Base-by-base conservation (phyloP, 352 stramenopile species). In the Pythium rhizo-oryzae region DNA sequence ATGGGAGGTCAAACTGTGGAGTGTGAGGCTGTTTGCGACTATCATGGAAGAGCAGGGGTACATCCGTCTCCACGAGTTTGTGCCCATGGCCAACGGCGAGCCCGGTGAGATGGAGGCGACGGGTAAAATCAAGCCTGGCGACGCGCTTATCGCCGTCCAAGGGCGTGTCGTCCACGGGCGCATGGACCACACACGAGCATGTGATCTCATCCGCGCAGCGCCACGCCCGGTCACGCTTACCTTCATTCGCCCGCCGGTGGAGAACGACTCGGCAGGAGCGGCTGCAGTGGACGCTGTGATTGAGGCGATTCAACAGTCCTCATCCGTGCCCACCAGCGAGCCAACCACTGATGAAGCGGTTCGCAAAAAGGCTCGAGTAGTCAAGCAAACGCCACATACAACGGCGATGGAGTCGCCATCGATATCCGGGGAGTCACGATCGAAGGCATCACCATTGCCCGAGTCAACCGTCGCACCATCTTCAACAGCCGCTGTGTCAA, bases 41-140 rank as follows among this genome's bases (percentile, higher is more conserved):
- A 91, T 94, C 53, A 80, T 80, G 64, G 87, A 83, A 37, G 80
- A 70, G 55, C 67, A 76, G 19, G 77, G 77, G 30, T 72, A 78
- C 46, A 91, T 86, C 25, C 78, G 70, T 21, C 59, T 94, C 13
- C 76, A 82, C 16, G 74, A 90, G 46, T 74, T 94, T 33, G 64
- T 89, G 6, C 69, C 63, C 33, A 90, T 77, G 18, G 65, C 74
- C 0, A 72, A 87, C 43, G 81, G 84, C 6, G 33, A 72, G n/a
- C 54, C 56, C 0, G 85, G 85, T 19, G 85, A 93, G 71, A 73
- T 93, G 58, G 82, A 92, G 64, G 72, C 82, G 12, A 81, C 82
- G 0, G 77, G 82, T 3, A 72, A 78, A 37, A 79, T 92, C 2
- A 49, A 72, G 9, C 30, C 77, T 0, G 85, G 82, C 30, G 85